Conservation (phyloP, 495 filamentous ascomycete species). For the Podospora bellae-mahoneyi region DNA sequence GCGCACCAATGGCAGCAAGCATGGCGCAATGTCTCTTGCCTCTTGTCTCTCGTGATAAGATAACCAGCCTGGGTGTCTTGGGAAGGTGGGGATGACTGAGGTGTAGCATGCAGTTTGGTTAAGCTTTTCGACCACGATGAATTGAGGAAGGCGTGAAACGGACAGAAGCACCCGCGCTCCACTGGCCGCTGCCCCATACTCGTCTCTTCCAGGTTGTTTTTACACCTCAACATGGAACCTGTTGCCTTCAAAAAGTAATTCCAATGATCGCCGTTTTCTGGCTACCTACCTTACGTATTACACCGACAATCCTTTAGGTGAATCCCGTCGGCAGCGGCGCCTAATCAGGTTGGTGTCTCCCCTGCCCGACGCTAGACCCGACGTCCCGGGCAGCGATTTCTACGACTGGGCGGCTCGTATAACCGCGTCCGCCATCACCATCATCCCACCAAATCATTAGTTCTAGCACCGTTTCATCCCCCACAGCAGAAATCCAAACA, state of each 20-base stretch:
- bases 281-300: neutral
- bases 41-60: neutral
- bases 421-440: conserved; percentile 1
- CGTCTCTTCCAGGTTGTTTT: too few relatives aligned
- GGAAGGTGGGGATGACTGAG: neutral
- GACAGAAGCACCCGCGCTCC: too few relatives aligned
- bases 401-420: conserved; percentile 23
- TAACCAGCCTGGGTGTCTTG: neutral
- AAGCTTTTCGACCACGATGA: neutral
- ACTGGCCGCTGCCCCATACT: too few relatives aligned
- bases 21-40: neutral
- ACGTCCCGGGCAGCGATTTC: neutral
- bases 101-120: neutral
- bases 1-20: neutral
- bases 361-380: neutral
- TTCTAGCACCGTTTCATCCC: neutral
- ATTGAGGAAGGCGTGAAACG: neutral
- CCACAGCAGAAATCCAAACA: neutral
- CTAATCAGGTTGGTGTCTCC: neutral
- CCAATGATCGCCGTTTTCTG: too few relatives aligned
- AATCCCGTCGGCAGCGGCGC: neutral
- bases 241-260: neutral
- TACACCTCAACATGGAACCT: neutral
- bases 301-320: neutral
- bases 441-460: neutral